Conservation (phyloP, 2,329 filamentous ascomycete genomes). For the Corinectria fuckeliana region DNA sequence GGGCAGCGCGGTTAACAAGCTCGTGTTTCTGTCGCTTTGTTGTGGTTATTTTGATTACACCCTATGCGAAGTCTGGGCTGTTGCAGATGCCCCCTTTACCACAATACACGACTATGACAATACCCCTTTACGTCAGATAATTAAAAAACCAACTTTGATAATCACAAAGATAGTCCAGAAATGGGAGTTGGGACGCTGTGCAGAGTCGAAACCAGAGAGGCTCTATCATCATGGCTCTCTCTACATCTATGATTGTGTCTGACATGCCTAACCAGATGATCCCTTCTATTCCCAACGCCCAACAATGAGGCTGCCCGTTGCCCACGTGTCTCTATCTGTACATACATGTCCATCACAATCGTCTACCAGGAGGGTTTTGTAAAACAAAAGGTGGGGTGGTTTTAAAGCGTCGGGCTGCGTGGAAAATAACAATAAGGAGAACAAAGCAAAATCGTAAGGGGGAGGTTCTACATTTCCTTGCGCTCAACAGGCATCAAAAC, state of each 20-base stretch:
- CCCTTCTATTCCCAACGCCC: constrained; percentile 42
- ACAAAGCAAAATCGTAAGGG: constrained; percentile 5
- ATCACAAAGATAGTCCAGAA: not conserved
- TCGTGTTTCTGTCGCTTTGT: not conserved
- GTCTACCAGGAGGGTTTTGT: constrained; percentile 15
- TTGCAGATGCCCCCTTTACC: not conserved
- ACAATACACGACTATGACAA: not conserved
- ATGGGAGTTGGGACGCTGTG: not conserved
- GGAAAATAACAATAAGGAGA: constrained; percentile 1
- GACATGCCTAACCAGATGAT: constrained; percentile 30
- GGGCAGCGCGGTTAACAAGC: not conserved
- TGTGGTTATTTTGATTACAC: not conserved
- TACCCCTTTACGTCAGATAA: not conserved
- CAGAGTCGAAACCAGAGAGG: constrained; percentile 29
- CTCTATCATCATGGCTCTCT: constrained; percentile 32
- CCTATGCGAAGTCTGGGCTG: not conserved
- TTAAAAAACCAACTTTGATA: not conserved
- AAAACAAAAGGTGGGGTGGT: constrained; percentile 1
- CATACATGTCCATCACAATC: constrained; percentile 36
- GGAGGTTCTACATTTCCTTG: constrained; percentile 33
- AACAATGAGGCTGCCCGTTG: constrained; percentile 34
- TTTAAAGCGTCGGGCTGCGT: not conserved
- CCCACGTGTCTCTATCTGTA: constrained; percentile 35
- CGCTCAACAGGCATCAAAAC: constrained; percentile 46
- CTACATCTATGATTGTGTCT: constrained; percentile 38